Conservation (phyloP, 169 alveolate species). For the Sarcocystis neurona region DNA sequence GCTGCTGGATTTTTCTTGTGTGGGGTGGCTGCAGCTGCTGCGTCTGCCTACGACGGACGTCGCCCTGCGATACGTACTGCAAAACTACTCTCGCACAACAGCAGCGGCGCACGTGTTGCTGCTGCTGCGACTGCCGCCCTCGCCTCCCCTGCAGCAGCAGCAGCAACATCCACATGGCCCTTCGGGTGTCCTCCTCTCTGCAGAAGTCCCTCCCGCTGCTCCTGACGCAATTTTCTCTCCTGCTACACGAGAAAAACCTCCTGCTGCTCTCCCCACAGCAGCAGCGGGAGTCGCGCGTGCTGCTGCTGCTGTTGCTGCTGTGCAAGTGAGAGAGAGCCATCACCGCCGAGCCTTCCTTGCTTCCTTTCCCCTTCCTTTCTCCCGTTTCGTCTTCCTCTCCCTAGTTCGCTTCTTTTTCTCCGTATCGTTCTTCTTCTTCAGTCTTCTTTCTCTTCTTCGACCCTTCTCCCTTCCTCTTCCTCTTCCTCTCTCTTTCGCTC, state of each 20-base stretch:
- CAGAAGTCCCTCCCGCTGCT: background rate
- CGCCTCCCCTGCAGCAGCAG: too few relatives aligned
- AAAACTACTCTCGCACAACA: background rate
- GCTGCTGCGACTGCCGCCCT: background rate
- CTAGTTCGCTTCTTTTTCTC: too few relatives aligned
- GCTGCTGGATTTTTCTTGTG: too few relatives aligned
- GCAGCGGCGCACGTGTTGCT: background rate
- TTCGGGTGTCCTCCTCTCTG: background rate
- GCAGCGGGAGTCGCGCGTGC: background rate
- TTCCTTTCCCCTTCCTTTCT: background rate
- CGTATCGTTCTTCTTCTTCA: too few relatives aligned
- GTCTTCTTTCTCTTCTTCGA: too few relatives aligned
- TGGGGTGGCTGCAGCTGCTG: too few relatives aligned
- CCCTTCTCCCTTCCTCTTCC: too few relatives aligned
- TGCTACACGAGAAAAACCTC: background rate
- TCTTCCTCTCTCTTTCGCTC: too few relatives aligned
- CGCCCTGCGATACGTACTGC: conserved; percentile 5
- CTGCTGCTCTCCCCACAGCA: background rate
- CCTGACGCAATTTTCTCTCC: too few relatives aligned
- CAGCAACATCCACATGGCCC: background rate
- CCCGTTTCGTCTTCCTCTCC: too few relatives aligned
- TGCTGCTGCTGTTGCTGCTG: background rate
- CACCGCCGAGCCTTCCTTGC: background rate
- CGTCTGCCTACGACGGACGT: conserved; percentile 12
- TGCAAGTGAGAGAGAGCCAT: background rate